Percentiles rank a stretch among this genome's conserved stretches.
Conservation (phyloP, 1,284 basidiomycete species). For the Pseudozyma flocculosa region DNA sequence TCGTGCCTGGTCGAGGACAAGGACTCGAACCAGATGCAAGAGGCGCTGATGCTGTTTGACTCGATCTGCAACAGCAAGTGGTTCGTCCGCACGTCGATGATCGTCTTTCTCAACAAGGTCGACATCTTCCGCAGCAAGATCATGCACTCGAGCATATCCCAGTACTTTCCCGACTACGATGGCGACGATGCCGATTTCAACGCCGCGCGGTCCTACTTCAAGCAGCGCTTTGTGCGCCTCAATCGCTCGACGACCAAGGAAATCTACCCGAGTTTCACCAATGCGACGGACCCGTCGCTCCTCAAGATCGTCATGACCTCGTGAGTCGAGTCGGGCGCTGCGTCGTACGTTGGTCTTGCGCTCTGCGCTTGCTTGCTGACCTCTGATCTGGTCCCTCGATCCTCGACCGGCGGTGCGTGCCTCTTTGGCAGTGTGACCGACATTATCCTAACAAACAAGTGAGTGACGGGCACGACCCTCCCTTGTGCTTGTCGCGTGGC, state of each 20-base stretch:
- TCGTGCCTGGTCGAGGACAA: conserved; percentile 90
- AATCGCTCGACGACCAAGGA: conserved; percentile 84
- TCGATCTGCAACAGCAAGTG: conserved; percentile 94
- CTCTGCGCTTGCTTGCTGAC: neutral
- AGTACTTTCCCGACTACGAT: conserved; percentile 65
- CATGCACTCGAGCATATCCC: conserved; percentile 74
- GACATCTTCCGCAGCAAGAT: conserved; percentile 86
- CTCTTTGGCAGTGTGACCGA: neutral
- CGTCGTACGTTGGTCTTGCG: too few species aligned
- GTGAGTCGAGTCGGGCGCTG: neutral
- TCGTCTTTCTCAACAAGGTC: conserved; percentile 65
- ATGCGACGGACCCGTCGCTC: conserved; percentile 88
- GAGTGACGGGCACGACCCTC: too few species aligned
- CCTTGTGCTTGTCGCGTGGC: too few species aligned
- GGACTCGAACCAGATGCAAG: conserved; percentile 93
- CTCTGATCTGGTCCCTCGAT: neutral
- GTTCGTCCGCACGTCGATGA: conserved; percentile 89
- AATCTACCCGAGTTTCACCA: conserved; percentile 83
- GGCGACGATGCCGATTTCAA: conserved; percentile 64
- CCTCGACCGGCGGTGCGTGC: neutral
- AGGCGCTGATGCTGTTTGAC: conserved; percentile 91
- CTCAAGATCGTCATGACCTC: conserved; percentile 81
- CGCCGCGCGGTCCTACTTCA: conserved; percentile 85
- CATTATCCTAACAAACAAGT: conserved; percentile 1
- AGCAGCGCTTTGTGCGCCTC: conserved; percentile 75